Base-by-base conservation (phyloP, 2,329 filamentous ascomycete genomes). In the Colletotrichum higginsianum region DNA sequence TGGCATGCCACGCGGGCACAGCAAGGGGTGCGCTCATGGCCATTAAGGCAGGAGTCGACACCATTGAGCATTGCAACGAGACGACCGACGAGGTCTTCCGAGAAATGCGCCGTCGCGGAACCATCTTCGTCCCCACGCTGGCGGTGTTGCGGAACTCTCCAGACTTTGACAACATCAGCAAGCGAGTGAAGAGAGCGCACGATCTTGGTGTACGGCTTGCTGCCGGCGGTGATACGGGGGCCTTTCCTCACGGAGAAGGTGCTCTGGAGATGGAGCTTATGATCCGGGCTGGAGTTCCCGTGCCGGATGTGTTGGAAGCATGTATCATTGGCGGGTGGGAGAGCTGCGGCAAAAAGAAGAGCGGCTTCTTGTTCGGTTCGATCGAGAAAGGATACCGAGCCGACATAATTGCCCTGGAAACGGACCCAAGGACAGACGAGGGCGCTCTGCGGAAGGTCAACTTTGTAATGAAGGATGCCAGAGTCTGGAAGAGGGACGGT, bases 381-480 rank as follows among this genome's bases (percentile, higher is more conserved):
- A 76, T 89, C 35, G 86, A 85, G 61, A 77, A 82, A 61, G 87
- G 86, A 0, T 82, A 79, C 49, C 79, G 84, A 11, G 87, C 87
- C 0, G 88, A 89, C 77, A 82, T 89, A 13, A 82, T 89, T 58
- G 87, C 86, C 0, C 71, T 89, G 13, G 79, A 84, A 2, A 78
- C 81, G 0, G 84, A 88, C 74, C 82, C 85, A 3, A 78, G 80
- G 35, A 72, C 78, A 23, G 84, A 87, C 65, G 46, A 76, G 1
- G 73, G 76, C 23, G 84, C 84, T 2, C 71, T 90, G 40, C 81
- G 86, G 63, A 83, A 81, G 68, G 84, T 89, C 0, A 80, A 77
- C 63, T 89, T 89, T 76, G 87, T 89, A 21, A 89, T 90, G 87
- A 90, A 89, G 76, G 87, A 90, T 75, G 87, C 82, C 1, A 81